These are phyloP conservation scores for Candida freyschussii DNA, from an alignment of 1,139 yeast species.

Conservation along the genomic window DNA sequence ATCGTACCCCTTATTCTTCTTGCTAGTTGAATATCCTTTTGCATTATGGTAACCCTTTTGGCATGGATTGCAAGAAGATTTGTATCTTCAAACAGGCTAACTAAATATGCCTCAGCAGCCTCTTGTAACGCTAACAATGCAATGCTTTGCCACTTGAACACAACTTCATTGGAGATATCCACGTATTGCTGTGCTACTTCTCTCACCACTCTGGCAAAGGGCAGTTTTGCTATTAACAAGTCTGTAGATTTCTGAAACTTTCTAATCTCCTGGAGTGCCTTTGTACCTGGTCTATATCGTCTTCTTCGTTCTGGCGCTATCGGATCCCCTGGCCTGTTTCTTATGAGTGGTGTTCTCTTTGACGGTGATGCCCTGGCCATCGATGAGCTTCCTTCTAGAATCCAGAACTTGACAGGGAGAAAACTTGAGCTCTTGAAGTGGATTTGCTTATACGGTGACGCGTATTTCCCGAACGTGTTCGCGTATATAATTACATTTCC, in stretches of 20 bases:
- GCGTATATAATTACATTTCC: conserved; percentile 6
- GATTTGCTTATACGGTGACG: too few relatives aligned
- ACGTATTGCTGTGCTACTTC: conserved; percentile 72
- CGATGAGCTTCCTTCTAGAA: not conserved
- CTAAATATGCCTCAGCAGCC: conserved; percentile 86
- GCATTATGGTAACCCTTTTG: conserved; percentile 90
- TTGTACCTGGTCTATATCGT: conserved; percentile 67
- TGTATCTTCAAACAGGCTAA: conserved; percentile 84
- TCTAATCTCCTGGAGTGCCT: conserved; percentile 74
- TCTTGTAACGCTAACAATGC: conserved; percentile 89
- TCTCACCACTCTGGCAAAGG: conserved; percentile 80
- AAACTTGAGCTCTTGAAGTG: too few relatives aligned
- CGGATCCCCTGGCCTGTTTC: conserved; percentile 52
- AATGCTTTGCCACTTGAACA: conserved; percentile 82
- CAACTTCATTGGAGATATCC: conserved; percentile 48
- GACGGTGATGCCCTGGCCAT: conserved; percentile 18
- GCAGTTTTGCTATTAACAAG: conserved; percentile 71
- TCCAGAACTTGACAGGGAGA: too few relatives aligned
- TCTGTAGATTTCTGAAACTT: conserved; percentile 77
- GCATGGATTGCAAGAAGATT: conserved; percentile 91
- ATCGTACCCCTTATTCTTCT: conserved; percentile 72
- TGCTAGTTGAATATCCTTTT: conserved; percentile 87
- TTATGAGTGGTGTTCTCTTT: conserved; percentile 26
- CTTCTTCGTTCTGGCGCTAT: conserved; percentile 31
- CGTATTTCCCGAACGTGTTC: too few relatives aligned